phyloP scores from a whole-genome alignment of 2,329 filamentous ascomycete genomes.

The Phialophora macrospora region DNA sequence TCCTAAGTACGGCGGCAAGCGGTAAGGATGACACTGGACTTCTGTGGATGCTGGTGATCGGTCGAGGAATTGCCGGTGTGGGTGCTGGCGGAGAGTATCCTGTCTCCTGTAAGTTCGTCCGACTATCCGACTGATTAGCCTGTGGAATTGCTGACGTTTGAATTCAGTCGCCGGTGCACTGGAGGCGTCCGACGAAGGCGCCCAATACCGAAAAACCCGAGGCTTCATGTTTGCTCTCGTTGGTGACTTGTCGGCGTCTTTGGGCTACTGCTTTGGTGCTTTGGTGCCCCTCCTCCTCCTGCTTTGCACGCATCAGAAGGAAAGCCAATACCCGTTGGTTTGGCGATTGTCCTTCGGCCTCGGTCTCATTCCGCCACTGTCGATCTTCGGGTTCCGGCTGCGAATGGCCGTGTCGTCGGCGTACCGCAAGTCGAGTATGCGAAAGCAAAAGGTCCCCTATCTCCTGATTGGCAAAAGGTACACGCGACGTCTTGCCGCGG shows the following conservation, averaged over 20 bases:
- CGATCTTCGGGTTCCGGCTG: slow-evolving; percentile 43
- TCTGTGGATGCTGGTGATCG: too few relatives aligned
- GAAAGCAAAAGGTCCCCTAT: slow-evolving; percentile 55
- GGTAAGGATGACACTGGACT: too few relatives aligned
- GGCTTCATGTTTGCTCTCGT: slow-evolving; percentile 64
- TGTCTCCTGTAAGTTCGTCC: too few relatives aligned
- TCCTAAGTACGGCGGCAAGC: slow-evolving; percentile 42
- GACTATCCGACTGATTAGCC: too few relatives aligned
- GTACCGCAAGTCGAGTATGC: slow-evolving; percentile 55
- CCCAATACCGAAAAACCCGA: slow-evolving; percentile 52
- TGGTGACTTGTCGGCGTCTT: slow-evolving; percentile 55
- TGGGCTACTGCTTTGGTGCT: slow-evolving; percentile 59
- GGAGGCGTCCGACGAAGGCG: too few relatives aligned
- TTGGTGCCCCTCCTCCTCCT: slow-evolving; percentile 58
- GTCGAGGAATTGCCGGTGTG: too few relatives aligned
- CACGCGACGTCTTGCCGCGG: slow-evolving; percentile 43
- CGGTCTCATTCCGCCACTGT: too few relatives aligned
- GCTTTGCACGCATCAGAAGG: slow-evolving; percentile 54
- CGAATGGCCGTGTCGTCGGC: slow-evolving; percentile 58
- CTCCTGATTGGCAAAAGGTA: slow-evolving; percentile 56
- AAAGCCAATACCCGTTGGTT: slow-evolving; percentile 35
- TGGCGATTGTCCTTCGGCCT: too few relatives aligned
- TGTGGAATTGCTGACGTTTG: too few relatives aligned
- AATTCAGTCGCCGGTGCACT: too few relatives aligned
- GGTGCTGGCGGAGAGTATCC: too few relatives aligned